Evolutionary conservation across 768 basidiomycete genomes (phyloP), one percentile per base, ranked within the genome.

Genomic region (Psilocybe subaeruginosa): DNA sequence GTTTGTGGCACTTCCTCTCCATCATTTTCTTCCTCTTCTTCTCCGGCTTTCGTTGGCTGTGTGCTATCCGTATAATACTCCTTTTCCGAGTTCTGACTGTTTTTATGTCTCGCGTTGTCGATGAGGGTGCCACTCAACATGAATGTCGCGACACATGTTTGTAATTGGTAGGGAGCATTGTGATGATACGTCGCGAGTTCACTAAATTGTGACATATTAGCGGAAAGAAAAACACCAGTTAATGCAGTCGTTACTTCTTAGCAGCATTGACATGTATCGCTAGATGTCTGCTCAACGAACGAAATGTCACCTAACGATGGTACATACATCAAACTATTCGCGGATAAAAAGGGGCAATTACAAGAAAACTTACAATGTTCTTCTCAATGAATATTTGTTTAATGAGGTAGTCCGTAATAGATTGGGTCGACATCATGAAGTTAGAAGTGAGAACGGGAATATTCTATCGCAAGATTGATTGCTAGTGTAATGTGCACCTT

Each of bases 261-360:
- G 92, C 92, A 39, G 75, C 75, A 72, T 92, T 91, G 68, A 93
- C 91, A 67, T 93, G 88, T 56, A 93, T 79, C 0, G 79, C 78
- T 47, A 91, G 79, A 43, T 83, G 84, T 64, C 90, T 83, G 67
- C 92, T 93, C 52, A 94, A 78, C 4, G 85, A 87, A 39, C 92
- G 83, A 72, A 85, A 94, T 4, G 92, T 94, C 60, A 94, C 90
- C 92, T 93, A 61, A 48, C 30, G 41, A 46, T n/a, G 43, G 31
- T n/a, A 31, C 47, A 37, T n/a, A 31, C 47, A 48, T 17, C 33
- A 23, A 5, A 14, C n/a, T 48, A 37, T 17, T 23, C 23, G 16
- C 17, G 16, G 8, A 31, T 29, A 19, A 14, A 50, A 57, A 27
- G 17, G 29, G 1, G 12, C 53, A 23, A 23, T 23, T 62, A 56